Conservation (phyloP, 108 stramenopile species). For the Cylindrotheca fusiformis region DNA sequence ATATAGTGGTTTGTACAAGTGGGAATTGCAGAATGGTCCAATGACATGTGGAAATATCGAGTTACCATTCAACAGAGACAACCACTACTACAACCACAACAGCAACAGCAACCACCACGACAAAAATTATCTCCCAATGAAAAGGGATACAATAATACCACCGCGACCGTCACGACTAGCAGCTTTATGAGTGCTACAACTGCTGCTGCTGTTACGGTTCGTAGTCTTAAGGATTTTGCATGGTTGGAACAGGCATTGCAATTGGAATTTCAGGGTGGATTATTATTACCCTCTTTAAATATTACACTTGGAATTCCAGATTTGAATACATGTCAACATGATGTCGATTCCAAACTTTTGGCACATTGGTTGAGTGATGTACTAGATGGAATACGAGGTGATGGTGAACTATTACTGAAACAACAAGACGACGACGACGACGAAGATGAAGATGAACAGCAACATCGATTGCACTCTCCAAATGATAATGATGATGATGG, state of each 20-base stretch:
- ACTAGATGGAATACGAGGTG: conserved; percentile 74
- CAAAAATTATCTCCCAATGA: neutral
- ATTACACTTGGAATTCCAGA: conserved; percentile 48
- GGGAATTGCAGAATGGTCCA: conserved; percentile 45
- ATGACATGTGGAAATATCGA: conserved; percentile 44
- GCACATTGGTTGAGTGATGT: conserved; percentile 73
- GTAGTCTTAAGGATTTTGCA: conserved; percentile 69
- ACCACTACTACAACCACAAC: conserved; percentile 7
- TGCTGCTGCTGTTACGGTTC: neutral
- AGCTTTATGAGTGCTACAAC: too few relatives aligned
- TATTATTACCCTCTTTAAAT: conserved; percentile 59
- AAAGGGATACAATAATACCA: conserved; percentile 41
- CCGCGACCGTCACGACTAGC: too few relatives aligned
- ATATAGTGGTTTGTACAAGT: conserved; percentile 50
- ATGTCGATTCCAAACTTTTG: conserved; percentile 48
- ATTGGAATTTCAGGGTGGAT: conserved; percentile 65
- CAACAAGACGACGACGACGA: neutral
- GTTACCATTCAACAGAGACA: conserved; percentile 27
- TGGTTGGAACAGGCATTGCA: conserved; percentile 76
- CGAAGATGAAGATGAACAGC: too few relatives aligned
- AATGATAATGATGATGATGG: too few relatives aligned
- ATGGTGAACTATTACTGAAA: conserved; percentile 55
- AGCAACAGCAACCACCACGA: conserved; percentile 9
- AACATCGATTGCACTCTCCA: too few relatives aligned
- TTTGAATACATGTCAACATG: conserved; percentile 24